Percentiles rank a stretch among this genome's conserved stretches.
Conservation (phyloP, 2,329 filamentous ascomycete species). For the Ophiostoma fasciatum region DNA sequence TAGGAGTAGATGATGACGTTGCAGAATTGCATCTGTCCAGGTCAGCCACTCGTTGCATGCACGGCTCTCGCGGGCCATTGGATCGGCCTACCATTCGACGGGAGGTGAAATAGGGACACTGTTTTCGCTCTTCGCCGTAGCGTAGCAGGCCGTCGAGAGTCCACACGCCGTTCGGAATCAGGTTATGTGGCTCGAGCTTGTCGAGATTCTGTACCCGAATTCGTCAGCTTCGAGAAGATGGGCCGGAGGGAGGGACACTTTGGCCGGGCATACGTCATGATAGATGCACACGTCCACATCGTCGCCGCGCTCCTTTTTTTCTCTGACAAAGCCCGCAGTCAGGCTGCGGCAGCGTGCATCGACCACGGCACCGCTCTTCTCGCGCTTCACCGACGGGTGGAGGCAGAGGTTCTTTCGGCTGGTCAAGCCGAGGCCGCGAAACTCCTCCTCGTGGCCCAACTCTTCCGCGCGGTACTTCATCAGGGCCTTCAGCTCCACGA, state of each 20-base stretch:
- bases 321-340: constrained; percentile 92
- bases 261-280: constrained; percentile 54
- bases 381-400: constrained; percentile 87
- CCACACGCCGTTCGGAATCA: constrained; percentile 90
- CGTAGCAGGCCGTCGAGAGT: constrained; percentile 77
- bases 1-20: constrained; percentile 99
- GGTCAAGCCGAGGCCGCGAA: constrained; percentile 78
- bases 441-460: constrained; percentile 84
- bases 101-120: constrained; percentile 94
- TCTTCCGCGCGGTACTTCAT: constrained; percentile 92
- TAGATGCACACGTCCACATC: constrained; percentile 91
- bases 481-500: constrained; percentile 76
- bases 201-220: constrained; percentile 57
- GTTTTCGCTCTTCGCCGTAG: constrained; percentile 90
- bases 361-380: constrained; percentile 88
- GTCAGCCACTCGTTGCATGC: background rate
- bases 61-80: too few relatives aligned
- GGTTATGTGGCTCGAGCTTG: constrained; percentile 82
- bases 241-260: too few relatives aligned
- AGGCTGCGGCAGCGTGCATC: constrained; percentile 92
- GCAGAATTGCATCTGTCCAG: constrained; percentile 81
- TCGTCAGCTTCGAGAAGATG: constrained; percentile 10
- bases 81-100: constrained; percentile 69
- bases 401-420: constrained; percentile 96
- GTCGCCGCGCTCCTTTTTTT: constrained; percentile 92